These are phyloP conservation scores for Epipyxis sp. DNA, from an alignment of 108 stramenopile genomes.

Conservation along the genomic window DNA sequence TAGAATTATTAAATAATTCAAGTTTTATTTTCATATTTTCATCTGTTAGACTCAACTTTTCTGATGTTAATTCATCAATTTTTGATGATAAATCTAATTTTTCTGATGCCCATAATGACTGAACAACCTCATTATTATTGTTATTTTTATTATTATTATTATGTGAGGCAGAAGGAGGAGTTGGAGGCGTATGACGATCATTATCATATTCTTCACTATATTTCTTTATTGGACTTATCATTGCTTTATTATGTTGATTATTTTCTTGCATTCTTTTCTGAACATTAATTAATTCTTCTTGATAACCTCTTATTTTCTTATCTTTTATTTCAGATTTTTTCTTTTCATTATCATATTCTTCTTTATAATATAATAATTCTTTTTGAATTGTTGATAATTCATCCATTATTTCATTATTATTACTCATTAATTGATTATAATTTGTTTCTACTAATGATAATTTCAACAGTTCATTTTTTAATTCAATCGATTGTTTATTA, in stretches of 20 bases:
- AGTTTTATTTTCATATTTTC: background rate
- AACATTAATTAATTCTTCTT: background rate
- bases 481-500: background rate
- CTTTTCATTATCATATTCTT: background rate
- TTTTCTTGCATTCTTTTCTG: background rate
- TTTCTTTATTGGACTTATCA: background rate
- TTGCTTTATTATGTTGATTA: background rate
- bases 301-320: conserved; percentile 10
- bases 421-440: too few relatives aligned
- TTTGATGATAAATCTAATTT: background rate
- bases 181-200: background rate
- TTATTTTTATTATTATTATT: background rate
- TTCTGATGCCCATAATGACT: background rate
- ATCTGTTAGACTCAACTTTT: background rate
- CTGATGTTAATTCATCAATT: too few relatives aligned
- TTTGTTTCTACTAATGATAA: background rate
- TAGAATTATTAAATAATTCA: background rate
- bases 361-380: too few relatives aligned
- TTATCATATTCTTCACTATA: background rate
- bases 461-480: background rate
- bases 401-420: too few relatives aligned
- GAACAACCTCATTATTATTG: background rate
- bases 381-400: too few relatives aligned
- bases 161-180: background rate
- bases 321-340: background rate